Evolutionary conservation across 305 asterid genomes (phyloP).

Genomic region (Rubia balearica): DNA sequence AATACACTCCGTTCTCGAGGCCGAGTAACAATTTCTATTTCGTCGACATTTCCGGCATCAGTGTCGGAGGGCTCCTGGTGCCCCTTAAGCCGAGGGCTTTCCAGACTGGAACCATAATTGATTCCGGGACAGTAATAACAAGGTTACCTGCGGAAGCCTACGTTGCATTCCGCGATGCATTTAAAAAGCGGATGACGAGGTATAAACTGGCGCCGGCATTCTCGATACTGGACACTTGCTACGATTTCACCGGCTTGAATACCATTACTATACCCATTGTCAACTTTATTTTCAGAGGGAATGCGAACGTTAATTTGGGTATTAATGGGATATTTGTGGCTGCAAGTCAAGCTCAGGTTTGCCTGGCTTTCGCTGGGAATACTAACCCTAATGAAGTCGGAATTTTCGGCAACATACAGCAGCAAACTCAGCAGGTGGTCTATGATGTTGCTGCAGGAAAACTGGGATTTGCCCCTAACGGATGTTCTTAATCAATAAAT

Average conservation of each 20-base stretch:
- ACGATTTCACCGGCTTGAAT: conserved; percentile 32
- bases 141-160: conserved; percentile 62
- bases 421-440: conserved; percentile 59
- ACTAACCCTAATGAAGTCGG: conserved; percentile 26
- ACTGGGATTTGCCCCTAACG: conserved; percentile 58
- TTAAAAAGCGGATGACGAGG: conserved; percentile 41
- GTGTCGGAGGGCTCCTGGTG: conserved; percentile 39
- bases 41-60: conserved; percentile 32
- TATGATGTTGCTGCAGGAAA: conserved; percentile 74
- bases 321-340: conserved; percentile 31
- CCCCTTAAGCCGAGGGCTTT: conserved; percentile 41
- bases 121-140: conserved; percentile 83
- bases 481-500: conserved; percentile 29
- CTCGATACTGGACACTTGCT: conserved; percentile 70
- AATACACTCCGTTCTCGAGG: conserved; percentile 46
- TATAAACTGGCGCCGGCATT: conserved; percentile 46
- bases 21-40: conserved; percentile 35
- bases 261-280: conserved; percentile 38
- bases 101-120: conserved; percentile 52
- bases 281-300: conserved; percentile 41
- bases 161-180: conserved; percentile 36
- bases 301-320: conserved; percentile 34
- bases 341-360: conserved; percentile 21
- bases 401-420: conserved; percentile 70
- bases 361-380: conserved; percentile 77